Evolutionary conservation across 1,284 basidiomycete genomes (phyloP).

Genomic region (Mycena sp.): DNA sequence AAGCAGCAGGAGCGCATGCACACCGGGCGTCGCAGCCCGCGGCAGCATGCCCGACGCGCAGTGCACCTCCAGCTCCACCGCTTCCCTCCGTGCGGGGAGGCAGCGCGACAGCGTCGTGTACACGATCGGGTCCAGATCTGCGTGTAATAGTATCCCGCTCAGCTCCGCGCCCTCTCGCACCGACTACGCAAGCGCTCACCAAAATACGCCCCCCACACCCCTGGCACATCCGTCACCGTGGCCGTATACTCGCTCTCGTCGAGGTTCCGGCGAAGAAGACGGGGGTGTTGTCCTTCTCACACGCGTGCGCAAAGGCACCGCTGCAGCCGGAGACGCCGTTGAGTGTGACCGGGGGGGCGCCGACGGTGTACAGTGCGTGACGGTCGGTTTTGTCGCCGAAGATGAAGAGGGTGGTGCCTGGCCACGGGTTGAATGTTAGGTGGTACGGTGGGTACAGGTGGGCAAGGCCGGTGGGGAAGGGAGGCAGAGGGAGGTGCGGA

Average conservation of each 20-base stretch:
- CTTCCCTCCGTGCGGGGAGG: no score
- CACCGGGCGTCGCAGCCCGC: no score
- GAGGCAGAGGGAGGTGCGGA: neutral
- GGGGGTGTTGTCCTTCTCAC: slow-evolving; percentile 27
- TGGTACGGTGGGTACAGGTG: no score
- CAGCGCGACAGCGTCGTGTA: no score
- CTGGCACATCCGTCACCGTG: slow-evolving; percentile 20
- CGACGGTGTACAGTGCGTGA: slow-evolving; percentile 24
- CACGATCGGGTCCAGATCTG: no score
- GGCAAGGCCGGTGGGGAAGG: neutral
- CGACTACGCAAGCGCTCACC: no score
- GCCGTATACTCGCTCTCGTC: neutral
- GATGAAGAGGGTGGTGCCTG: slow-evolving; percentile 25
- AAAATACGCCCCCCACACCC: slow-evolving; percentile 23
- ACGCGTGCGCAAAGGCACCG: slow-evolving; percentile 25
- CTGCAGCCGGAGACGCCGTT: slow-evolving; percentile 29
- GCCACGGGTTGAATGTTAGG: neutral
- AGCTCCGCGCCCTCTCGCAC: no score
- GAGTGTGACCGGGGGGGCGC: slow-evolving; percentile 9
- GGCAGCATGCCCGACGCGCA: no score
- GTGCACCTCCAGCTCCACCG: no score
- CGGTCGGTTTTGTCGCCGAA: slow-evolving; percentile 30
- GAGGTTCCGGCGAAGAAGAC: slow-evolving; percentile 16
- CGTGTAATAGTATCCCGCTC: no score
- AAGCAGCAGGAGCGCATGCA: no score